phyloP scores from a whole-genome alignment of 2,329 filamentous ascomycete species.

The Metarhizium guizhouense region DNA sequence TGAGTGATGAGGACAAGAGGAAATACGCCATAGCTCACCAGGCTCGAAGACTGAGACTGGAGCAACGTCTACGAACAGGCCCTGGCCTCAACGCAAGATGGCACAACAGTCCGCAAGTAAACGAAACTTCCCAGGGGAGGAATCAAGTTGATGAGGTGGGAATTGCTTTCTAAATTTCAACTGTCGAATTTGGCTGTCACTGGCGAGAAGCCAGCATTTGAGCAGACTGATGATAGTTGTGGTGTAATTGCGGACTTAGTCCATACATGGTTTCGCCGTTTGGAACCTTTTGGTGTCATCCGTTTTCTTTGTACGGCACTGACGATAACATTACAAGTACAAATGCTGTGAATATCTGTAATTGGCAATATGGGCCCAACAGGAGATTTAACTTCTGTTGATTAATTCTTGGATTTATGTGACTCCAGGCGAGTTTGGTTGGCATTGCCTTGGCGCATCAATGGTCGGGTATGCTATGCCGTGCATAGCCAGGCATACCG shows the following conservation, averaged over 20 bases:
- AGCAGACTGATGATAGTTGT: not conserved
- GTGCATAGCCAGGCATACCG: too few species aligned
- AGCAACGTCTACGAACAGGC: not conserved
- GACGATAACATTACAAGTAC: too few species aligned
- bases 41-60: slow-evolving; percentile 28
- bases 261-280: too few species aligned
- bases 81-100: not conserved
- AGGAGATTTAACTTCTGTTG: too few species aligned
- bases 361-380: too few species aligned
- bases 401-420: too few species aligned
- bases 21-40: slow-evolving; percentile 65
- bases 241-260: not conserved
- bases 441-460: too few species aligned
- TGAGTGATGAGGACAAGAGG: slow-evolving; percentile 67
- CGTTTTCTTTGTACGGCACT: too few species aligned
- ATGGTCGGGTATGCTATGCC: too few species aligned
- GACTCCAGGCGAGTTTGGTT: too few species aligned
- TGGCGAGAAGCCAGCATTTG: not conserved
- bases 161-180: not conserved
- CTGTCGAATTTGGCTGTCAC: not conserved
- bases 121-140: not conserved
- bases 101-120: not conserved
- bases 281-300: too few species aligned
- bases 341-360: too few species aligned
- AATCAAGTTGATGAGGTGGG: not conserved